phyloP scores from a whole-genome alignment of 2,329 filamentous ascomycete species.

The Xylariaceae sp. region DNA sequence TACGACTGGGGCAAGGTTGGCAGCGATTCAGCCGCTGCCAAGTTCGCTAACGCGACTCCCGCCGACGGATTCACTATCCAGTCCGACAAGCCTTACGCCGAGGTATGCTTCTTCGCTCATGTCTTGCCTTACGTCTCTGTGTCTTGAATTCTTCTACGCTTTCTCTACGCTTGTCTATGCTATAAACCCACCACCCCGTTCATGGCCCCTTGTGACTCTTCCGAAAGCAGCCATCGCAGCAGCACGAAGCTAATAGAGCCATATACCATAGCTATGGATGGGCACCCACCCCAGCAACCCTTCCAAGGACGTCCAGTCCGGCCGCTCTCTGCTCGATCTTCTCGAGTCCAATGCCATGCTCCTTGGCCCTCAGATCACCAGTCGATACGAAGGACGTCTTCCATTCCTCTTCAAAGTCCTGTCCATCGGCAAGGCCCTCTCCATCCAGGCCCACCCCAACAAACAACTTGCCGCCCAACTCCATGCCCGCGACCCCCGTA shows the following conservation, averaged over 20 bases:
- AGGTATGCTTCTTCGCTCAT: slow-evolving; percentile 56
- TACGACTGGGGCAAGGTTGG: slow-evolving; percentile 99
- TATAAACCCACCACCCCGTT: background rate
- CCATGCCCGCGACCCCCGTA: slow-evolving; percentile 80
- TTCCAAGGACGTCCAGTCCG: slow-evolving; percentile 81
- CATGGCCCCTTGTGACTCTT: background rate
- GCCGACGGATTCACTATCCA: slow-evolving; percentile 71
- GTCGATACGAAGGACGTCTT: slow-evolving; percentile 75
- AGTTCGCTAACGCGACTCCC: slow-evolving; percentile 81
- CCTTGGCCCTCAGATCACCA: slow-evolving; percentile 67
- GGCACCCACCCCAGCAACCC: slow-evolving; percentile 95
- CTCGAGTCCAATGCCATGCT: slow-evolving; percentile 83
- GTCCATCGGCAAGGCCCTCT: slow-evolving; percentile 91
- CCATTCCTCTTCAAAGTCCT: slow-evolving; percentile 98
- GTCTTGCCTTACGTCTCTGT: too few species aligned
- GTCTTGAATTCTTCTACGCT: background rate
- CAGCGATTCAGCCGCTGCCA: slow-evolving; percentile 79
- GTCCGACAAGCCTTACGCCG: slow-evolving; percentile 87
- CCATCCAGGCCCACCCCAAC: slow-evolving; percentile 95
- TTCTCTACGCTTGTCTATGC: background rate
- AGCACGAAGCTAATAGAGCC: too few species aligned
- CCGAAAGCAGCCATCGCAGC: background rate
- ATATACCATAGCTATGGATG: slow-evolving; percentile 79
- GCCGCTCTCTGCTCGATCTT: slow-evolving; percentile 80
- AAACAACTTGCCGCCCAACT: slow-evolving; percentile 89